These are phyloP conservation scores for Saprolegnia parasitica DNA, from an alignment of 352 stramenopile genomes.

Conservation along the genomic window DNA sequence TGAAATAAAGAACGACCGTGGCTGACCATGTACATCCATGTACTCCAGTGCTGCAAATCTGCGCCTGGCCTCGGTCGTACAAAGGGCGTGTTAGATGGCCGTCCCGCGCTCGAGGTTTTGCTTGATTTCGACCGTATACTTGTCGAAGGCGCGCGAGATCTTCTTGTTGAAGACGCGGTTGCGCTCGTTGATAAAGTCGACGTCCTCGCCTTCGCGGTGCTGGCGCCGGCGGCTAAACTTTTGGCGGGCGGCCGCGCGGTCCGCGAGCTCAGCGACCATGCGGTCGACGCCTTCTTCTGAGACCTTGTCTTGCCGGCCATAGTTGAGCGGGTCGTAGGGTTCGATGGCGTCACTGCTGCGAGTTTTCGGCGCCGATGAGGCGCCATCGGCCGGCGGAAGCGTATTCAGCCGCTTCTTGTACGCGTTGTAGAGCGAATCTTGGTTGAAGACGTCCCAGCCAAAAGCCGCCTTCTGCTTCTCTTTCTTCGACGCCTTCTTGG, in stretches of 20 bases:
- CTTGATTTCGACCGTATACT: conserved; percentile 97
- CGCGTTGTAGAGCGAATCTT: conserved; percentile 75
- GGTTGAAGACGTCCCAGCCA: conserved; percentile 82
- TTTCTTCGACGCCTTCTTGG: conserved; percentile 67
- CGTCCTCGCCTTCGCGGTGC: conserved; percentile 86
- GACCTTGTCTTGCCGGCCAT: conserved; percentile 55
- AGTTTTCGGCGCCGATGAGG: conserved; percentile 21
- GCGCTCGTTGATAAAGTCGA: conserved; percentile 97
- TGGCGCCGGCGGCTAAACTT: conserved; percentile 72
- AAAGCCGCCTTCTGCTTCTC: conserved; percentile 76
- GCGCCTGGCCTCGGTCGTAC: too few relatives aligned
- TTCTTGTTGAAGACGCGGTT: conserved; percentile 99
- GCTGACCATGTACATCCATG: too few relatives aligned
- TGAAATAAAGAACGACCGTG: neutral
- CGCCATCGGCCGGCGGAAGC: conserved; percentile 35
- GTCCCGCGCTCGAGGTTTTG: conserved; percentile 97
- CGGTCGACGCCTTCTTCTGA: conserved; percentile 57
- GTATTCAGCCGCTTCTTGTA: conserved; percentile 78
- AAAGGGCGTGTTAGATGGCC: conserved; percentile 78
- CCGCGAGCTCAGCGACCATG: conserved; percentile 67
- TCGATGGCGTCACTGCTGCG: conserved; percentile 10
- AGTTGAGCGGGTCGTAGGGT: conserved; percentile 48
- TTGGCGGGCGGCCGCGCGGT: conserved; percentile 64
- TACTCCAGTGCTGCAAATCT: too few relatives aligned
- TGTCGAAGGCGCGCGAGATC: conserved; percentile 94